Evolutionary conservation across 1,139 yeast species (phyloP), one percentile per base, ranked within the genome.

Genomic region (Groenewaldozyma auringiensis): DNA sequence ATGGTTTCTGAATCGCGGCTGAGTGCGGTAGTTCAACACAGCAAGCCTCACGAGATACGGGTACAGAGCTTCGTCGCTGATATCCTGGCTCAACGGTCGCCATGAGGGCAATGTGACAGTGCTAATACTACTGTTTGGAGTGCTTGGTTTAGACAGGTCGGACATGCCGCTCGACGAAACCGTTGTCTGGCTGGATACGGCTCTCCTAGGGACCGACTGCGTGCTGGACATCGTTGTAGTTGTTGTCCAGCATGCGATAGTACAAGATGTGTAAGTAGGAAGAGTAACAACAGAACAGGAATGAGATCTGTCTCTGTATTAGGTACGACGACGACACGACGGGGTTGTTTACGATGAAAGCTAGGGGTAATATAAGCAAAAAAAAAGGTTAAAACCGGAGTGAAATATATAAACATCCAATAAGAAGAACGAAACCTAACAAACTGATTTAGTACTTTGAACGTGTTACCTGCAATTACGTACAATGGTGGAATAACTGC

Each of bases 21-120:
- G 63, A 13, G 54, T 53, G 20, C 64, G 53, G 44, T 63, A 64
- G n/a, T 58, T 56, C 22, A 65, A 49, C 21, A 65, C 56, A 6
- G 65, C 60, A 21, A 65, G 49, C 41, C 66, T 57, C 31, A 64
- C 43, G 21, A 65, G 50, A 49, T 58, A 62, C 32, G 64, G 58
- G 46, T 63, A 62, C 20, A 66, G 50, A 36, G 57, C 52, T 35
- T 58, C 53, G 41, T 63, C 65, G 27, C 58, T 47, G 37, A 63
- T 49, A 35, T 49, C 47, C 18, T 50, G 46, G 21, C 40, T 34
- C 31, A 53, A 46, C 22, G 47, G 49, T 21, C 56, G 43, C 57
- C 59, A 53, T 3, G 57, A 48, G 8, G 58, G 51, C 29, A 47
- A 14, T 3, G 29, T 36, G 33, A 31, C 29, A 3, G 45, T 14